phyloP scores from a whole-genome alignment of 2,329 filamentous ascomycete genomes.

The Teratosphaeria pseudoeucalypti region DNA sequence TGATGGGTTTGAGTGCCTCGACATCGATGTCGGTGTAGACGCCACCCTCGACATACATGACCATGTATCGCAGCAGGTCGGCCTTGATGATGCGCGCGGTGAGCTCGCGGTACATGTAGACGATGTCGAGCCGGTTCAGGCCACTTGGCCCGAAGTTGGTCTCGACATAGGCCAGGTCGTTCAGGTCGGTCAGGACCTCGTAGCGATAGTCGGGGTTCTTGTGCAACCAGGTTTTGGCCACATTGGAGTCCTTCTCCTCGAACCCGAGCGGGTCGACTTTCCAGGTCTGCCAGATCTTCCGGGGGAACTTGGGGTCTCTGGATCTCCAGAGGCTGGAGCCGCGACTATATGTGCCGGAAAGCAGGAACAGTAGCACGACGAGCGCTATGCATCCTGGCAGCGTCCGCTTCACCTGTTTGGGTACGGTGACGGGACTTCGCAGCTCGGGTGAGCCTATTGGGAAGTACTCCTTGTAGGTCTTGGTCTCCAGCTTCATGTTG shows the following conservation, averaged over 20 bases:
- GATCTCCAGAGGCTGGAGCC: constrained; percentile 4
- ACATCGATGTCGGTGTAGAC: constrained; percentile 53
- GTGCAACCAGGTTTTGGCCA: constrained; percentile 53
- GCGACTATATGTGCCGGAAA: constrained; percentile 25
- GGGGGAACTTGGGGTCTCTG: constrained; percentile 38
- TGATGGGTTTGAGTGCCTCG: constrained; percentile 43
- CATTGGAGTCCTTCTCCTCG: constrained; percentile 50
- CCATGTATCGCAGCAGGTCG: constrained; percentile 54
- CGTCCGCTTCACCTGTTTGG: constrained; percentile 40
- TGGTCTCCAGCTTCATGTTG: constrained; percentile 6
- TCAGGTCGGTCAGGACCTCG: constrained; percentile 59
- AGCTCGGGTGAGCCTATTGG: constrained; percentile 5
- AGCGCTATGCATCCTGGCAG: constrained; percentile 38
- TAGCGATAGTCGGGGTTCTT: constrained; percentile 59
- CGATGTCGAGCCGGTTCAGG: constrained; percentile 56
- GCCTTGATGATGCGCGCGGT: constrained; percentile 57
- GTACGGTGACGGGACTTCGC: constrained; percentile 23
- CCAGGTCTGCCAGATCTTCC: constrained; percentile 71
- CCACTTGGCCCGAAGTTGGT: constrained; percentile 55
- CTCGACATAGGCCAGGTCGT: constrained; percentile 58
- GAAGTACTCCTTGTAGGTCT: constrained; percentile 10
- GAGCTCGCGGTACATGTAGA: constrained; percentile 50
- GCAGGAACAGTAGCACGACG: constrained; percentile 36
- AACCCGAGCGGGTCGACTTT: constrained; percentile 59
- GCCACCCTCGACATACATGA: constrained; percentile 58